Evolutionary conservation across 495 filamentous ascomycete species (phyloP), one percentile per base, ranked within the genome.

Genomic region (Aspergillus hancockii): DNA sequence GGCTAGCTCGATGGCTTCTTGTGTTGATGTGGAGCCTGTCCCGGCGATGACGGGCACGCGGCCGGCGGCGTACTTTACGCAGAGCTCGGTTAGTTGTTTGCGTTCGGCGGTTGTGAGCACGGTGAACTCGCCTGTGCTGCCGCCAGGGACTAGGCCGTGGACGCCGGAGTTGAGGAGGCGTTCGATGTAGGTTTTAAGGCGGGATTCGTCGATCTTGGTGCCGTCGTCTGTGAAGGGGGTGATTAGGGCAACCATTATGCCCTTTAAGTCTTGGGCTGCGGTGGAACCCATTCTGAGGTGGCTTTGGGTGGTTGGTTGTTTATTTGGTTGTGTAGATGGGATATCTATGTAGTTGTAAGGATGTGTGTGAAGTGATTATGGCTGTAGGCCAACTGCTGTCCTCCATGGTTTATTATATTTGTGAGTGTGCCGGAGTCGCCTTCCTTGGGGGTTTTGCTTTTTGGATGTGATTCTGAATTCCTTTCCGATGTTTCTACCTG

Each of bases 41-140:
- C 74, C 74, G 1, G 65, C 65, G 38, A 75, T 49, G 52, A 76
- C 72, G 46, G 74, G 69, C 36, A 75, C 61, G 1, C 72, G 71
- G 18, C 72, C 71, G 1, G 63, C 72, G 32, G 74, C 69, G 49
- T 58, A 74, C 9, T 71, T 64, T 0, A 76, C 61, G 57, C 69
- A 74, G 5, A 76, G 67, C 53, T 76, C 72, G 23, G 70, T 69
- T 19, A 76, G 66, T 36, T 74, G 66, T 57, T 76, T 76, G 61
- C 74, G 72, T 47, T 76, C 74, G 38, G 65, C 40, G 34, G 60
- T 43, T 36, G 60, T 54, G 49, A 76, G 41, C 21, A 62, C 62
- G 13, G 74, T 72, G 69, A 76, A 76, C 61, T 76, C 72, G 47
- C 72, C 74, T 3, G 74, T 76, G 66, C 69, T 72, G 38, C 74